phyloP scores from a whole-genome alignment of 352 stramenopile genomes.

The Elongisporangium prolatum region DNA sequence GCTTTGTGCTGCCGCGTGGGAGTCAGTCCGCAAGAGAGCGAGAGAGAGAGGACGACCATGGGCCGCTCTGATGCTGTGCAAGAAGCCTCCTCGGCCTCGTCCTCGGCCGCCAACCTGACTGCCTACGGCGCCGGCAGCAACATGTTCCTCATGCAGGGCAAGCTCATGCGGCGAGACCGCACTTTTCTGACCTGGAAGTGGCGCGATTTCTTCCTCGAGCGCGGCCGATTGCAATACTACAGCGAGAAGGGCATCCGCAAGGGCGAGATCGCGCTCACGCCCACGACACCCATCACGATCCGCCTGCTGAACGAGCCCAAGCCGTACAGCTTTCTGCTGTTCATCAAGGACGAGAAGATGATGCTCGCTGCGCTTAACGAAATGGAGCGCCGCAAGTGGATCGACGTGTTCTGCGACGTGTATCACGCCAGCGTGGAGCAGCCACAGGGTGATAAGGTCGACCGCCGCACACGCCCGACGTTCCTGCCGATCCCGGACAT shows the following conservation, averaged over 20 bases:
- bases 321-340: slow-evolving; percentile 65
- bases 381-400: slow-evolving; percentile 64
- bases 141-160: slow-evolving; percentile 50
- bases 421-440: slow-evolving; percentile 77
- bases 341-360: slow-evolving; percentile 79
- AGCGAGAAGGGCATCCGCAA: slow-evolving; percentile 72
- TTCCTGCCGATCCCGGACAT: slow-evolving; percentile 69
- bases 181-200: slow-evolving; percentile 83
- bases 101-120: neutral
- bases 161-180: slow-evolving; percentile 71
- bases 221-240: slow-evolving; percentile 68
- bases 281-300: slow-evolving; percentile 70
- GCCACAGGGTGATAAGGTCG: slow-evolving; percentile 33
- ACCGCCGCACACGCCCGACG: slow-evolving; percentile 53
- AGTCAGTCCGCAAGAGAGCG: slow-evolving; percentile 2
- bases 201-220: slow-evolving; percentile 76
- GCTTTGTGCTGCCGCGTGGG: neutral
- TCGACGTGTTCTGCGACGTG: slow-evolving; percentile 72
- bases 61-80: slow-evolving; percentile 2
- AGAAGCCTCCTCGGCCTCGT: slow-evolving; percentile 1
- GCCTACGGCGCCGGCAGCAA: slow-evolving; percentile 13
- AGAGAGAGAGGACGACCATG: neutral
- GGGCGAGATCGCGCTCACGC: slow-evolving; percentile 55
- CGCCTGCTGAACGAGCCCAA: slow-evolving; percentile 66
- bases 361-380: slow-evolving; percentile 71